phyloP scores from a whole-genome alignment of 2,329 filamentous ascomycete species.

The Botryotinia globosa region DNA sequence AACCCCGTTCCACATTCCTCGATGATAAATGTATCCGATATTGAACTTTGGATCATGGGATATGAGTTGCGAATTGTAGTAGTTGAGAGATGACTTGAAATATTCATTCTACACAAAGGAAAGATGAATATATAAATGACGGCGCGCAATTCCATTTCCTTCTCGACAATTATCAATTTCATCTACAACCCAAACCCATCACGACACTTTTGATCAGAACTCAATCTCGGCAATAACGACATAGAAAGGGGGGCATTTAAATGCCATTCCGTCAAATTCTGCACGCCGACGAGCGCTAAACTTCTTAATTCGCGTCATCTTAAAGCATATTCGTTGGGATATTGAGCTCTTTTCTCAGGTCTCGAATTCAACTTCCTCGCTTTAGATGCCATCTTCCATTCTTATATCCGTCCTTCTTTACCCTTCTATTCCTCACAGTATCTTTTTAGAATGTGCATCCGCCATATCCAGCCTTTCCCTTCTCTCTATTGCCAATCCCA shows the following conservation, averaged over 20 bases:
- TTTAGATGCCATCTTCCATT: not conserved
- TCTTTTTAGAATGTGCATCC: not conserved
- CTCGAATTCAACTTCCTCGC: not conserved
- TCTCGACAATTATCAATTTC: not conserved
- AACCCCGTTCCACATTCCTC: not conserved
- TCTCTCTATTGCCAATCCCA: not conserved
- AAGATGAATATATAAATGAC: not conserved
- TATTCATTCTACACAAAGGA: not conserved
- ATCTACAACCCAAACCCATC: not conserved
- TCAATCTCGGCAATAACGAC: not conserved
- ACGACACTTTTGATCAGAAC: not conserved
- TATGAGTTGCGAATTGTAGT: not conserved
- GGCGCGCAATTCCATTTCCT: not conserved
- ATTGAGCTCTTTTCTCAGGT: not conserved
- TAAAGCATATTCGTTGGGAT: not conserved
- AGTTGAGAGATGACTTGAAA: not conserved
- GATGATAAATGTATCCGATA: not conserved
- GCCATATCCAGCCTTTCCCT: not conserved
- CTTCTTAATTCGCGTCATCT: not conserved
- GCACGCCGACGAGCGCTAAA: not conserved
- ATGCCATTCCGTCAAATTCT: not conserved
- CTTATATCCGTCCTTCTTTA: not conserved
- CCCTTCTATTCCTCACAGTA: accelerated
- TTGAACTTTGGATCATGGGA: not conserved
- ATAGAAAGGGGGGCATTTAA: accelerated